Percentiles rank a stretch among this genome's conserved stretches.
phyloP scores from a whole-genome alignment of 1,139 yeast species.

The Candida smagusa region DNA sequence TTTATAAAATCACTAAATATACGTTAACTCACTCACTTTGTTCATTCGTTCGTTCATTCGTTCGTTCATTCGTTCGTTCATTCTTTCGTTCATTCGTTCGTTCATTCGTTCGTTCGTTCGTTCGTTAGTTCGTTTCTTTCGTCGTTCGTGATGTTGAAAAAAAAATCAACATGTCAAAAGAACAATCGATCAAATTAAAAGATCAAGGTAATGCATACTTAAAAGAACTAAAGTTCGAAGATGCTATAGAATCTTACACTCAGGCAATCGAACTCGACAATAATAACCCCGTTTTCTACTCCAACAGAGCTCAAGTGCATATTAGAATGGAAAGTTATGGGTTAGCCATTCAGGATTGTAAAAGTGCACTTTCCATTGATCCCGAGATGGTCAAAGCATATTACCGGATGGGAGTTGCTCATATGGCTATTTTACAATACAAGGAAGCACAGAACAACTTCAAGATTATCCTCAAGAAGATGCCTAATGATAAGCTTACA shows the following conservation, averaged over 20 bases:
- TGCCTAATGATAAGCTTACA: slow-evolving; percentile 73
- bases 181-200: slow-evolving; percentile 53
- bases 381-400: slow-evolving; percentile 70
- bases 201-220: slow-evolving; percentile 73
- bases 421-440: slow-evolving; percentile 72
- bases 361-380: slow-evolving; percentile 65
- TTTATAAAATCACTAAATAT: too few relatives aligned
- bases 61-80: too few relatives aligned
- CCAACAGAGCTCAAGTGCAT: slow-evolving; percentile 90
- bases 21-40: too few relatives aligned
- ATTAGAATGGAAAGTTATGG: slow-evolving; percentile 87
- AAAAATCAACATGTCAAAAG: slow-evolving; percentile 13
- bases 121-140: too few relatives aligned
- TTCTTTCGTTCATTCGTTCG: too few relatives aligned
- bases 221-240: slow-evolving; percentile 57
- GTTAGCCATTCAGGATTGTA: slow-evolving; percentile 74
- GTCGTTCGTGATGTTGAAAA: not conserved
- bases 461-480: slow-evolving; percentile 54
- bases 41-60: too few relatives aligned
- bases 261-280: slow-evolving; percentile 72
- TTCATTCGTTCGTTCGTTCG: too few relatives aligned
- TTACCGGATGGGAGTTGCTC: slow-evolving; percentile 80
- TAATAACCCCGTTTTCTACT: slow-evolving; percentile 74
- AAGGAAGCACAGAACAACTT: slow-evolving; percentile 74
- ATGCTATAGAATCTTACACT: slow-evolving; percentile 71